phyloP scores from a whole-genome alignment of 2,329 filamentous ascomycete genomes.

The Didymella exigua region DNA sequence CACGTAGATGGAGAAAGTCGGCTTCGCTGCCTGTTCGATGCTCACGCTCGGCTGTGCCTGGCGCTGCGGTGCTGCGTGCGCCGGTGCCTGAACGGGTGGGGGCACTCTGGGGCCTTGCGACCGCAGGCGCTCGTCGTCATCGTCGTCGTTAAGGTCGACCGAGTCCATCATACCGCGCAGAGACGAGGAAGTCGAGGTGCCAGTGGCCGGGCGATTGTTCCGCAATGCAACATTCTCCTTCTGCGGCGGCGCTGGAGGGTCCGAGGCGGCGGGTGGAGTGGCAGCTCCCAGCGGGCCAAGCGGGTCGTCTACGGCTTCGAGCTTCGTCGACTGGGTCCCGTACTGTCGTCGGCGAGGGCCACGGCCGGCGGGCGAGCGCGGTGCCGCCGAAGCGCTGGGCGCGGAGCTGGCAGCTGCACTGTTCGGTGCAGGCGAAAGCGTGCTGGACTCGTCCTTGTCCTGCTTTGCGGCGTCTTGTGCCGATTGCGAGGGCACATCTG shows the following conservation, averaged over 20 bases:
- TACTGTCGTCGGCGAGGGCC: constrained; percentile 63
- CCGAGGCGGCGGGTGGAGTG: constrained; percentile 56
- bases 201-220: constrained; percentile 58
- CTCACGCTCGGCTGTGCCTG: constrained; percentile 78
- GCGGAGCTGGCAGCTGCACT: constrained; percentile 34
- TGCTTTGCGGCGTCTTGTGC: constrained; percentile 35
- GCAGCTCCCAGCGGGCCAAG: constrained; percentile 77
- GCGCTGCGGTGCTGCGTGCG: constrained; percentile 54
- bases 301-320: constrained; percentile 77
- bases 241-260: constrained; percentile 69
- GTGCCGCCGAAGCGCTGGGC: constrained; percentile 48
- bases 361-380: constrained; percentile 56
- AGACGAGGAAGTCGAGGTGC: constrained; percentile 55
- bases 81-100: constrained; percentile 62
- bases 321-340: constrained; percentile 75
- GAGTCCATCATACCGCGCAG: constrained; percentile 64
- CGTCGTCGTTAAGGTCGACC: constrained; percentile 73
- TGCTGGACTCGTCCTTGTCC: constrained; percentile 44
- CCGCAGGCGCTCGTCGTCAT: constrained; percentile 53
- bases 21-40: constrained; percentile 91
- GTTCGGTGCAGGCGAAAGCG: constrained; percentile 20
- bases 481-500: constrained; percentile 56
- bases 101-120: constrained; percentile 66
- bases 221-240: constrained; percentile 63
- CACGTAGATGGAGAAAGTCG: constrained; percentile 86